Conservation (phyloP, 257 asterid genomes). For the Verbascum thapsus region DNA sequence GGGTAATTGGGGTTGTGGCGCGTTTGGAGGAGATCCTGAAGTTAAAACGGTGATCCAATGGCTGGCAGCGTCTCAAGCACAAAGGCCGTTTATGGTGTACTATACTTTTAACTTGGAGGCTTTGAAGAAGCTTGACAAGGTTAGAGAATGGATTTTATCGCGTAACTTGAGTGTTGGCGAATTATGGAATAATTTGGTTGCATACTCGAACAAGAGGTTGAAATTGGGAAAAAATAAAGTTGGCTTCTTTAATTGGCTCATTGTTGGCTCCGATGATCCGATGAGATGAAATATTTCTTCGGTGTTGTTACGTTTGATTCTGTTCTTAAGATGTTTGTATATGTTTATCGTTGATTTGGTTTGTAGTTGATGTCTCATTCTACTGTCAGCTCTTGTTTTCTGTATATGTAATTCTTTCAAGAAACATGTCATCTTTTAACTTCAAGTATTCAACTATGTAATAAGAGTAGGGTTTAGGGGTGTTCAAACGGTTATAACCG, state of each 20-base stretch:
- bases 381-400: too few relatives aligned
- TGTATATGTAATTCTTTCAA: too few relatives aligned
- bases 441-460: too few relatives aligned
- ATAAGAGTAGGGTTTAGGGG: too few relatives aligned
- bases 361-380: too few relatives aligned
- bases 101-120: conserved; percentile 62
- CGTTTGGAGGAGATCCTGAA: conserved; percentile 92
- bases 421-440: too few relatives aligned
- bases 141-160: conserved; percentile 60
- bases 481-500: too few relatives aligned
- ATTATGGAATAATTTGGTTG: conserved; percentile 74
- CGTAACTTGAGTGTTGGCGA: conserved; percentile 86
- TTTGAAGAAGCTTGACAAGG: conserved; percentile 44
- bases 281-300: conserved; percentile 26
- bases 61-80: conserved; percentile 92
- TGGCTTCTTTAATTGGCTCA: conserved; percentile 76
- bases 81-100: conserved; percentile 69
- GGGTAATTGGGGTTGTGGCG: conserved; percentile 99
- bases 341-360: too few relatives aligned
- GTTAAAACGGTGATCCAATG: conserved; percentile 78
- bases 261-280: conserved; percentile 35
- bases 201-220: conserved; percentile 55
- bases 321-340: too few relatives aligned
- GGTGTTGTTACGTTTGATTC: neutral
- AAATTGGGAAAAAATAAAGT: conserved; percentile 45